Evolutionary conservation across 2,329 filamentous ascomycete species (phyloP).

Genomic region (Colletotrichum aenigma): DNA sequence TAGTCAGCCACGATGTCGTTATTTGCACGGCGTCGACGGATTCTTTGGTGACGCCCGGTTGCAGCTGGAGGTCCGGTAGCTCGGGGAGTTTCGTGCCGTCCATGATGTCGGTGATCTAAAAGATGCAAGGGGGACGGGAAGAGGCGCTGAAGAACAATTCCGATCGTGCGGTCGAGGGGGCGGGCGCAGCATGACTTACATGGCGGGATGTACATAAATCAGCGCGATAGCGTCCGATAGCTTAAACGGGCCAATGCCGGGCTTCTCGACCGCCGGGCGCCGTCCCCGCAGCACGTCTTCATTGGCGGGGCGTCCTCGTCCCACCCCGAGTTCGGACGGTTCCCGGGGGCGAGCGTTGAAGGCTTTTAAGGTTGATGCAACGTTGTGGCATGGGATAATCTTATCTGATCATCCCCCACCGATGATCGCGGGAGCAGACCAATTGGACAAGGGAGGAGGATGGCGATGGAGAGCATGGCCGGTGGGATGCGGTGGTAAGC

Average conservation of each 20-base stretch:
- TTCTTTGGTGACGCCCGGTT: background rate
- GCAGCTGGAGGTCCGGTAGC: background rate
- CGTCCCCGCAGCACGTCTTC: background rate
- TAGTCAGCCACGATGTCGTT: background rate
- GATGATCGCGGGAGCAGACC: background rate
- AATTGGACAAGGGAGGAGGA: background rate
- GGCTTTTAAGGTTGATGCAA: background rate
- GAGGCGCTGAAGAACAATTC: background rate
- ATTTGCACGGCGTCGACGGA: background rate
- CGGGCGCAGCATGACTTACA: background rate
- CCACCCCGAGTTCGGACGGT: background rate
- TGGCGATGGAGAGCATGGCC: background rate
- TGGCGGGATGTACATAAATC: background rate
- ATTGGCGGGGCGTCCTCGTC: background rate
- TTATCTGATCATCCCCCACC: background rate
- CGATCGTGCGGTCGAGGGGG: background rate
- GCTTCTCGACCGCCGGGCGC: background rate
- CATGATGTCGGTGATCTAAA: background rate
- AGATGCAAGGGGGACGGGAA: background rate
- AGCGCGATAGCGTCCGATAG: constrained; percentile 1
- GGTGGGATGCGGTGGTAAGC: background rate
- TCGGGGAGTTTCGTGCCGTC: background rate
- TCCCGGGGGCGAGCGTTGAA: background rate
- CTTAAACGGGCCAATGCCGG: background rate
- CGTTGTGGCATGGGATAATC: background rate